A percentile compares a stretch with the other conserved stretches of the same genome.
phyloP scores from a whole-genome alignment of 805 yeast species.

The Peterozyma toletana region DNA sequence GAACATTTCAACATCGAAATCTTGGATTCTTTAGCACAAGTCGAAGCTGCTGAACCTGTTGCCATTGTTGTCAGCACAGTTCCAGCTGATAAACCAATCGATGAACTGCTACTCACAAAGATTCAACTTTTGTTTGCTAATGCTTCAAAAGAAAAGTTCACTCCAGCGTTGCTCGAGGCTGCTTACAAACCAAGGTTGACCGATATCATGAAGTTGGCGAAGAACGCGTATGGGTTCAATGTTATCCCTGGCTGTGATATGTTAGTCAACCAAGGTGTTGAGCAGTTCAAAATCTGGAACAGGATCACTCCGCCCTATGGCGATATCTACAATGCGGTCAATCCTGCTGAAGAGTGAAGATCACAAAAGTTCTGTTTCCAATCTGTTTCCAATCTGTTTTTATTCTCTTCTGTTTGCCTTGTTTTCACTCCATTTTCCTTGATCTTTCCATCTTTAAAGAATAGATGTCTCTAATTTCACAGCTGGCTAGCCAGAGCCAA shows the following conservation, averaged over 20 bases:
- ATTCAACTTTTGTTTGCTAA: constrained; percentile 39
- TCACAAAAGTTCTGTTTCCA: too few relatives aligned
- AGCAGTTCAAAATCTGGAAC: constrained; percentile 77
- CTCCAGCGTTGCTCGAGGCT: constrained; percentile 73
- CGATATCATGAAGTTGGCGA: constrained; percentile 77
- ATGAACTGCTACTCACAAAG: constrained; percentile 36
- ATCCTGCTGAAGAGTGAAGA: constrained; percentile 9
- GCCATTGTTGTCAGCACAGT: constrained; percentile 69
- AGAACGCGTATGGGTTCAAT: constrained; percentile 57
- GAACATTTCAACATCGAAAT: constrained; percentile 49
- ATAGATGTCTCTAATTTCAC: too few relatives aligned
- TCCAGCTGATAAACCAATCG: constrained; percentile 76
- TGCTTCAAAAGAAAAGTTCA: constrained; percentile 29
- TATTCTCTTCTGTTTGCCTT: too few relatives aligned
- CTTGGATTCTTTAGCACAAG: constrained; percentile 41
- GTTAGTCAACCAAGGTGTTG: constrained; percentile 90
- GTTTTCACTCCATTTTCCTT: too few relatives aligned
- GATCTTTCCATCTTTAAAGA: too few relatives aligned
- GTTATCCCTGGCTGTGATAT: constrained; percentile 87
- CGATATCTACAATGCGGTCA: constrained; percentile 56
- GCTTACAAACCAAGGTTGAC: constrained; percentile 90
- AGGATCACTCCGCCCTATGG: constrained; percentile 57
- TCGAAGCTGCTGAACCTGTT: constrained; percentile 36
- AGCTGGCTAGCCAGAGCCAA: too few relatives aligned
- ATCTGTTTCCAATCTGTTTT: too few relatives aligned